Evolutionary conservation across 2,329 filamentous ascomycete genomes (phyloP).

Genomic region (Oidium heveae): DNA sequence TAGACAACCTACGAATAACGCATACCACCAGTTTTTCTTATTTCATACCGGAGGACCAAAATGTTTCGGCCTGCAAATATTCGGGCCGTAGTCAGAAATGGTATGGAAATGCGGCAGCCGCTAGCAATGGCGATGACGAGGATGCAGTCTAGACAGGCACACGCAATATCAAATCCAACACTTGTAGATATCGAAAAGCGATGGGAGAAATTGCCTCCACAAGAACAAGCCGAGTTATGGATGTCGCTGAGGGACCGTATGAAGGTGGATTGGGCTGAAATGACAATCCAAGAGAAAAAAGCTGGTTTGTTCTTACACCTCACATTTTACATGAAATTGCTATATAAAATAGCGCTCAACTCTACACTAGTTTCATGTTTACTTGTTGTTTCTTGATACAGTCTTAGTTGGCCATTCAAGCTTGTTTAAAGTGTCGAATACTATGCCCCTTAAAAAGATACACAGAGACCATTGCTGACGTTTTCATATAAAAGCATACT

Average conservation of each 20-base stretch:
- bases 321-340: too few relatives aligned
- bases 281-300: conserved; percentile 96
- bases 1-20: too few relatives aligned
- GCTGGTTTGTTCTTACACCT: conserved; percentile 42
- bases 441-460: too few relatives aligned
- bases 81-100: neutral
- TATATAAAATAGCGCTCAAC: too few relatives aligned
- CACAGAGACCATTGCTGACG: conserved; percentile 1
- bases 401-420: too few relatives aligned
- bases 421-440: too few relatives aligned
- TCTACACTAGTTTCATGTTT: too few relatives aligned
- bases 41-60: neutral
- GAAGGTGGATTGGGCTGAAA: conserved; percentile 90
- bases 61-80: neutral
- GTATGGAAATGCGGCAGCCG: neutral
- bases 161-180: conserved; percentile 94
- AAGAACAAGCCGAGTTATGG: conserved; percentile 98
- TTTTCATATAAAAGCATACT: conserved; percentile 50
- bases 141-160: conserved; percentile 22
- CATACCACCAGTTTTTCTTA: too few relatives aligned
- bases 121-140: neutral
- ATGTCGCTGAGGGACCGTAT: conserved; percentile 95
- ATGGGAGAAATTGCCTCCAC: conserved; percentile 92
- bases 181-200: conserved; percentile 97
- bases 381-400: too few relatives aligned